These are phyloP conservation scores for Penicillium coprophilum DNA, from an alignment of 495 filamentous ascomycete genomes.

Conservation along the genomic window DNA sequence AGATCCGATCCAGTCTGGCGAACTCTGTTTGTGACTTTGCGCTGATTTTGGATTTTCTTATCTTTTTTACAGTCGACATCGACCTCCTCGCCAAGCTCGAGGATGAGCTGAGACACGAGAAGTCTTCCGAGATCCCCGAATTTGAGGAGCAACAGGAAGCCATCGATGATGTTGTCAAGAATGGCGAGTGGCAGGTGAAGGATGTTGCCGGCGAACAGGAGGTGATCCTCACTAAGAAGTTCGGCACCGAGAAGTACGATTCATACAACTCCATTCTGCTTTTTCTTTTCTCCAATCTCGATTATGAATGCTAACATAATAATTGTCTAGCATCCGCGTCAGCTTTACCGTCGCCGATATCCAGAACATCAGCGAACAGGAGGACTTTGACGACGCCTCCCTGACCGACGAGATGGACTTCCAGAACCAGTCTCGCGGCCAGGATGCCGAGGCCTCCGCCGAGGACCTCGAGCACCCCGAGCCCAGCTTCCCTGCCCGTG, in stretches of 20 bases:
- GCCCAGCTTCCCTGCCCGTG: constrained; percentile 71
- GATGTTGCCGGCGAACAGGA: constrained; percentile 84
- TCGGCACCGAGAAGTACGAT: constrained; percentile 78
- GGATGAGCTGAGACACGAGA: constrained; percentile 50
- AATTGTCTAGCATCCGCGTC: constrained; percentile 69
- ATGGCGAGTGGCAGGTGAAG: constrained; percentile 68
- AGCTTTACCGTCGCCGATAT: constrained; percentile 93
- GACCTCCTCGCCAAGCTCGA: constrained; percentile 51
- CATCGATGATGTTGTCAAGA: constrained; percentile 74
- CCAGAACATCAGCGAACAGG: constrained; percentile 65
- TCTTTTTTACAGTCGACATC: constrained; percentile 40
- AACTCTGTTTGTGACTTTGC: background rate
- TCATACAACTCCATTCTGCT: background rate
- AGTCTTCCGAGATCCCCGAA: constrained; percentile 40
- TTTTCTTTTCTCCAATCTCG: constrained; percentile 11
- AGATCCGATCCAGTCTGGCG: background rate
- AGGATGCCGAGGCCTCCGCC: constrained; percentile 42
- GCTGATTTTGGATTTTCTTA: constrained; percentile 14
- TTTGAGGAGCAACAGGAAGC: constrained; percentile 60
- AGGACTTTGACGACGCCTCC: constrained; percentile 48
- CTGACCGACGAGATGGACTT: constrained; percentile 52
- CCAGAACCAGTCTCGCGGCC: constrained; percentile 48
- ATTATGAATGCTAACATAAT: constrained; percentile 12
- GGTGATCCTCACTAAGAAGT: constrained; percentile 77
- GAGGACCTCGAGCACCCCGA: constrained; percentile 59